Evolutionary conservation across 306 rosid species (phyloP), one percentile per base, ranked within the genome.

Genomic region (Cicer judaicum): DNA sequence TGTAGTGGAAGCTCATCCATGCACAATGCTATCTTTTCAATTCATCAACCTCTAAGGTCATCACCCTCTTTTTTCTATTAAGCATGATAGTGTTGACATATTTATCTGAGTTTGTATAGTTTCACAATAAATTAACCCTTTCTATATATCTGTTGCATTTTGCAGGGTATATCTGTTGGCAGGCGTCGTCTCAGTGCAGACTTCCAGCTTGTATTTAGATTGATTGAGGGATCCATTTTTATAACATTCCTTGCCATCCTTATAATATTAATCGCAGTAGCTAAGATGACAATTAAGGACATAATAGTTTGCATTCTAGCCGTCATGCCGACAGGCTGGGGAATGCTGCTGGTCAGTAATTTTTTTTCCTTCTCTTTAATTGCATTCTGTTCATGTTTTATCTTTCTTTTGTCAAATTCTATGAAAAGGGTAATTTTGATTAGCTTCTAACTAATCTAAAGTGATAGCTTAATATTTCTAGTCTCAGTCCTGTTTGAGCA

Each of bases 251-350:
- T 91, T 14, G 60, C 90, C 41, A 70, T 79, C 75, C 84, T 94
- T 82, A 87, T 94, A 29, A 64, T 77, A 71, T 79, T 94, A 64
- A 75, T 94, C 70, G 94, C 85, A 60, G 64, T 90, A 14, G 89
- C 87, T 64, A 77, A 84, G 2, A 77, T 94, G 93, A 88, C 94
- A 24, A 13, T 86, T 10, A 84, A 64, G 81, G 98, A 94, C 81
- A 80, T 90, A 60, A 8, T 91, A 19, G 88, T 90, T 59, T 85
- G 92, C 89, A 74, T 91, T 78, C 91, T 94, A 44, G 97, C 97
- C 40, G 89, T 94, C 83, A 80, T 88, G 91, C 98, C 98, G 18
- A 87, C 98, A 8, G 98, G 97, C 76, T 94, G 98, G 98, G 98
- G 98, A 24, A 39, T 94, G 83, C 90, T 94, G 69, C 83, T 66